Evolutionary conservation across 305 asterid genomes (phyloP), one percentile per base, ranked within the genome.

Genomic region (Plantago coronopus): DNA sequence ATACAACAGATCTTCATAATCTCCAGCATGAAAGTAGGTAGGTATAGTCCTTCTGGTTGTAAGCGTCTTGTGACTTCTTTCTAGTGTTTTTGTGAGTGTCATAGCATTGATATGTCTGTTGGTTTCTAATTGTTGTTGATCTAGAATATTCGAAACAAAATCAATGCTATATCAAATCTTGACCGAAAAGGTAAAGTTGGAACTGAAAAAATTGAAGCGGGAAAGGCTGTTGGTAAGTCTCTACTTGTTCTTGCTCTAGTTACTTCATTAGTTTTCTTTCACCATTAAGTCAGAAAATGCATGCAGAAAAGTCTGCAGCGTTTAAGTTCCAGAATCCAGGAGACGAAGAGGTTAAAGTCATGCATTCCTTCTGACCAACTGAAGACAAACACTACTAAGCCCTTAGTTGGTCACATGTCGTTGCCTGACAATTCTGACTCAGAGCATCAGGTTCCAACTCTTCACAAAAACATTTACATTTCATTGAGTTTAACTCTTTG

Each of bases 201-300:
- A 70, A 75, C 83, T 87, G 85, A 74, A 77, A 78, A 71, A 62
- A 75, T 70, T 73, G n/a, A 85, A 79, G 86, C 75, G 67, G 73
- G 86, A 81, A 60, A 85, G 62, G 64, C 69, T 89, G 64, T 82
- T 71, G 95, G 98, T 93, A 89, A 67, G 66, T 69, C 65, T 57
- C 62, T 59, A n/a, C 61, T 69, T 61, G 59, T 66, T 38, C 16
- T 38, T 10, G 43, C 43, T 38, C 43, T 38, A 38, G 62, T 61
- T 31, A 34, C 61, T 75, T 62, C 48, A 31, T 17, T 38, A 57
- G 51, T 4, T 37, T 53, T 38, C 54, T 48, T 37, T 65, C 51
- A 19, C 76, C 63, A 61, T 62, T 66, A 50, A 49, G 46, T 62
- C 68, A 54, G 43, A 31, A 73, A 76, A 56, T 53, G 63, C 62